These are phyloP conservation scores for Cercospora sojina DNA, from an alignment of 2,329 filamentous ascomycete species.

Conservation along the genomic window DNA sequence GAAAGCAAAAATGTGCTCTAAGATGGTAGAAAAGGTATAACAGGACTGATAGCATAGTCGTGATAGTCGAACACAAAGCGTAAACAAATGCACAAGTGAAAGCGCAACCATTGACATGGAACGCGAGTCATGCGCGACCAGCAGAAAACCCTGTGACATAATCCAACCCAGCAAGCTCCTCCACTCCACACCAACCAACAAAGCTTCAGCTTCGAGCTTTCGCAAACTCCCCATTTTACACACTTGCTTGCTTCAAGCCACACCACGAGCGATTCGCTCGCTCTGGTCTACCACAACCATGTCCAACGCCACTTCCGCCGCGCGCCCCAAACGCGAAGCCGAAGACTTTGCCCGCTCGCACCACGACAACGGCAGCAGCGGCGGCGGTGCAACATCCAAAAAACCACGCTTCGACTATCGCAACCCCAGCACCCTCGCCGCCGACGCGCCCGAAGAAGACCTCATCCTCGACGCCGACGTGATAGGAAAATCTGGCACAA, in stretches of 20 bases:
- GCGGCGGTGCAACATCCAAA: conserved; percentile 72
- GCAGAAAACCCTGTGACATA: not conserved
- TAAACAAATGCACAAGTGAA: not conserved
- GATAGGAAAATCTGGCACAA: conserved; percentile 70
- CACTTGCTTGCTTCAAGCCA: not conserved
- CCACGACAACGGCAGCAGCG: conserved; percentile 56
- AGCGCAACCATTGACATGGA: not conserved
- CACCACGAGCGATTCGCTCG: not conserved
- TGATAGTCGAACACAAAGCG: not conserved
- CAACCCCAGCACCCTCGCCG: conserved; percentile 87
- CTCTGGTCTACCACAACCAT: not conserved
- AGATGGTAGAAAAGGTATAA: not conserved
- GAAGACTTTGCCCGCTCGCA: conserved; percentile 78
- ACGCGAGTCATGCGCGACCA: not conserved
- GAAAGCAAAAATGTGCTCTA: not conserved
- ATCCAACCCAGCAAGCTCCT: not conserved
- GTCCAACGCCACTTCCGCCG: conserved; percentile 42
- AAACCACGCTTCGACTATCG: conserved; percentile 91
- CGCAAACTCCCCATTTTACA: not conserved
- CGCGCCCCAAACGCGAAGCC: conserved; percentile 77
- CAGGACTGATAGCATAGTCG: not conserved
- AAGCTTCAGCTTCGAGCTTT: not conserved
- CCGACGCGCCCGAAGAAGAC: conserved; percentile 69
- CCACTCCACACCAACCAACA: not conserved
- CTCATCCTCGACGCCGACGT: conserved; percentile 86